Conservation (phyloP, 768 basidiomycete genomes). For the Amanita muscaria region DNA sequence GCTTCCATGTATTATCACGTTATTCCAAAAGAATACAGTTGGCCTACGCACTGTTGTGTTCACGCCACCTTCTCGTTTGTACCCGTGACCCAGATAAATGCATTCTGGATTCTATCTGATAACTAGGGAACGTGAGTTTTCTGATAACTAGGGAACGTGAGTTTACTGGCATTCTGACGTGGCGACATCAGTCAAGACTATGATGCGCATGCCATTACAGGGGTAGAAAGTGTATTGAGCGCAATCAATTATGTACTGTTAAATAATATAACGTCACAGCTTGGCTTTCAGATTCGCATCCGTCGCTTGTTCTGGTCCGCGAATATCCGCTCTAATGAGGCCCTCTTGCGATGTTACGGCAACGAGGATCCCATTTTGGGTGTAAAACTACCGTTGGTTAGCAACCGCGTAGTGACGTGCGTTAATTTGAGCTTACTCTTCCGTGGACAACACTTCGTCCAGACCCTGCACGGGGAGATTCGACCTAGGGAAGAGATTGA, state of each 20-base stretch:
- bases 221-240: too few species aligned
- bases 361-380: slow-evolving; percentile 52
- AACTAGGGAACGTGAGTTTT: too few species aligned
- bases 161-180: too few species aligned
- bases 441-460: slow-evolving; percentile 68
- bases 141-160: too few species aligned
- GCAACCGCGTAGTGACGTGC: slow-evolving; percentile 1
- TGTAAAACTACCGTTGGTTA: slow-evolving; percentile 45
- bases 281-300: slow-evolving; percentile 20
- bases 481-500: slow-evolving; percentile 36
- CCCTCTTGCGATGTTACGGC: slow-evolving; percentile 81
- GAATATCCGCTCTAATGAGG: slow-evolving; percentile 53
- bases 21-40: slow-evolving; percentile 3
- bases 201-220: too few species aligned
- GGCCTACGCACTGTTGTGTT: too few species aligned
- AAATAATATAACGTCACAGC: slow-evolving; percentile 26
- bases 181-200: too few species aligned
- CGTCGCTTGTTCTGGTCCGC: slow-evolving; percentile 25
- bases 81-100: too few species aligned
- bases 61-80: background rate
- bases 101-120: too few species aligned
- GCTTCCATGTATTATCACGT: slow-evolving; percentile 4
- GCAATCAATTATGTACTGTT: too few species aligned
- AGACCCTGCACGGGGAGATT: slow-evolving; percentile 51
- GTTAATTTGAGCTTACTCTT: slow-evolving; percentile 35